Conservation (phyloP, 2,329 filamentous ascomycete genomes). For the Neoascochyta sp. region DNA sequence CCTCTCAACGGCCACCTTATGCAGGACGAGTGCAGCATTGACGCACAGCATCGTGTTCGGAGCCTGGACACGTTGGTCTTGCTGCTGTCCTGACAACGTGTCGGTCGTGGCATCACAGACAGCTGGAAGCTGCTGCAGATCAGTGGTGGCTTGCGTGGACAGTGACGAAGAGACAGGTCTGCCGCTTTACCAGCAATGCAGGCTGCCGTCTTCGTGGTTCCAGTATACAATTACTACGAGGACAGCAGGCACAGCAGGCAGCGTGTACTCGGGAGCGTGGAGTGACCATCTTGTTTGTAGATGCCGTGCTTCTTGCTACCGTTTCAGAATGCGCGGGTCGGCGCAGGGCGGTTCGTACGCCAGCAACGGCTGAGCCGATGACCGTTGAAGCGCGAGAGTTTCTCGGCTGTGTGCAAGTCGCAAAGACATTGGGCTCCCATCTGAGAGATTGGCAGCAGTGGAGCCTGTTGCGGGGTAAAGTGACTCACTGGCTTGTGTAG, state of each 20-base stretch:
- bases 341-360: conserved; percentile 12
- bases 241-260: conserved; percentile 14
- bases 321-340: conserved; percentile 22
- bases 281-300: conserved; percentile 10
- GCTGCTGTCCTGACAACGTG: conserved; percentile 23
- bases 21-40: conserved; percentile 22
- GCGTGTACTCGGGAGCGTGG: conserved; percentile 7
- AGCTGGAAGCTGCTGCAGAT: conserved; percentile 21
- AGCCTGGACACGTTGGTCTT: conserved; percentile 11
- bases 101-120: conserved; percentile 12
- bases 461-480: conserved; percentile 4
- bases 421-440: conserved; percentile 5
- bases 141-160: conserved; percentile 23
- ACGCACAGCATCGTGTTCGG: conserved; percentile 18
- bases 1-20: conserved; percentile 15
- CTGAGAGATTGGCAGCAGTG: conserved; percentile 10
- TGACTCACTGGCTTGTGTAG: conserved; percentile 8
- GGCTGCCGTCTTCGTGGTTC: conserved; percentile 5
- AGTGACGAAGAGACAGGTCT: conserved; percentile 2
- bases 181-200: conserved; percentile 3
- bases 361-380: conserved; percentile 1
- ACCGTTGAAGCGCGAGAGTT: too few species aligned
- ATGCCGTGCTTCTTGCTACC: conserved; percentile 18
- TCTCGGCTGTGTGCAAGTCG: too few species aligned
- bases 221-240: conserved; percentile 13